Evolutionary conservation across 345 rosid genomes (phyloP), one percentile per base, ranked within the genome.

Genomic region (Brassica carinata): DNA sequence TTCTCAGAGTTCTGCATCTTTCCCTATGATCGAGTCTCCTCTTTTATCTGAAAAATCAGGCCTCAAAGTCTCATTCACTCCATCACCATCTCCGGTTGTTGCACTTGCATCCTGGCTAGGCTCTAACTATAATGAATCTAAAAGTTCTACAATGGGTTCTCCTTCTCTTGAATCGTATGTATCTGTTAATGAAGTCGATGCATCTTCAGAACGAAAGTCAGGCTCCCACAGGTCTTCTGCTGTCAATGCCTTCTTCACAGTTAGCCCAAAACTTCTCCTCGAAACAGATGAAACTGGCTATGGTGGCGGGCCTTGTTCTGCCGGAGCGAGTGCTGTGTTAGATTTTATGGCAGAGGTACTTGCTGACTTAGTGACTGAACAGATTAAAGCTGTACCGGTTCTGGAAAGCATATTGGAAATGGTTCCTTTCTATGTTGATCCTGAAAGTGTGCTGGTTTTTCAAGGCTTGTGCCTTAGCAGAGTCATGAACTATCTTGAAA

Each of bases 231-330:
- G 87, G 51, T 73, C 88, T 64, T 79, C 89, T 10, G 67, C 88
- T 74, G 86, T 86, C 79, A 91, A 82, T 81, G 40, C 86, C 55
- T 81, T 84, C 64, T 90, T 88, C 66, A 73, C 89, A 64, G 90
- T 96, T 55, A 89, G 83, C 73, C 84, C 94, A 63, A 90, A 88
- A 77, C 83, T 92, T 73, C 96, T 96, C 36, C 87, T 92, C 43
- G 97, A 93, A 86, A 83, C 85, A 64, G 98, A 96, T 88, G 98
- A 96, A 84, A 87, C 89, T 80, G 97, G 99, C 71, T 96, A 90
- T 75, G 99, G 98, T 57, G 98, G 99, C 14, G 99, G 99, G 79
- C 98, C 98, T 67, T 96, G 99, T 85, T 93, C 96, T 84, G 98
- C 98, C 55, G 99, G 94, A 79, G 98, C 98, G 48, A 92, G 97